Evolutionary conservation across 2,329 filamentous ascomycete genomes (phyloP).

Genomic region (Ascomycota sp.): DNA sequence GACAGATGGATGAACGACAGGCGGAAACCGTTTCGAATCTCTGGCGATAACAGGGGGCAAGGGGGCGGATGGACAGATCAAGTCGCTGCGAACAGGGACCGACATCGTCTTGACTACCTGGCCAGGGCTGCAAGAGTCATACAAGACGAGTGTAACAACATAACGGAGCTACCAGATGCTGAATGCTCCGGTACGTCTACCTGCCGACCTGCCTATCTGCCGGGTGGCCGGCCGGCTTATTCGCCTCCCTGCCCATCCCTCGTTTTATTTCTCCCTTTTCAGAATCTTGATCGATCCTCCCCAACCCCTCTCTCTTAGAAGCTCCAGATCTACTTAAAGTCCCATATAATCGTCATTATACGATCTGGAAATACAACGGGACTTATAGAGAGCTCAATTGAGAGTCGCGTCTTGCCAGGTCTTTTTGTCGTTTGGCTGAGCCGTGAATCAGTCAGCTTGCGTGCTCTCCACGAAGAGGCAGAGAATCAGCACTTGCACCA

Average conservation of each 20-base stretch:
- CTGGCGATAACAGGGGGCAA: not conserved
- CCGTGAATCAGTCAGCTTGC: too few relatives aligned
- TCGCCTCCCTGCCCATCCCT: not conserved
- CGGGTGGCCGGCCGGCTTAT: not conserved
- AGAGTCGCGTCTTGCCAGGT: too few relatives aligned
- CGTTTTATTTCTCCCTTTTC: not conserved
- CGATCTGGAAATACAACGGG: too few relatives aligned
- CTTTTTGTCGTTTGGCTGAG: too few relatives aligned
- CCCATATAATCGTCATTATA: too few relatives aligned
- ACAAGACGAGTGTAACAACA: constrained; percentile 1
- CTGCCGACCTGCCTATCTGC: too few relatives aligned
- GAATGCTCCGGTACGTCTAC: too few relatives aligned
- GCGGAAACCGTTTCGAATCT: constrained; percentile 1
- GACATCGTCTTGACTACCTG: constrained; percentile 1
- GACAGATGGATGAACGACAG: constrained; percentile 1
- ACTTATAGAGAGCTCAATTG: too few relatives aligned
- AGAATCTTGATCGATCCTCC: too few relatives aligned
- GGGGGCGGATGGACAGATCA: not conserved
- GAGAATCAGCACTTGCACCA: not conserved
- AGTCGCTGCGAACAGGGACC: not conserved
- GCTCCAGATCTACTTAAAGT: too few relatives aligned
- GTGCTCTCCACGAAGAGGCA: not conserved
- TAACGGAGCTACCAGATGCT: constrained; percentile 1
- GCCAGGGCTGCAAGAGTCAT: constrained; percentile 1
- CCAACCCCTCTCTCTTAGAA: too few relatives aligned